Base-by-base conservation (phyloP, 2,329 filamentous ascomycete species). In the Neofusicoccum sp. region DNA sequence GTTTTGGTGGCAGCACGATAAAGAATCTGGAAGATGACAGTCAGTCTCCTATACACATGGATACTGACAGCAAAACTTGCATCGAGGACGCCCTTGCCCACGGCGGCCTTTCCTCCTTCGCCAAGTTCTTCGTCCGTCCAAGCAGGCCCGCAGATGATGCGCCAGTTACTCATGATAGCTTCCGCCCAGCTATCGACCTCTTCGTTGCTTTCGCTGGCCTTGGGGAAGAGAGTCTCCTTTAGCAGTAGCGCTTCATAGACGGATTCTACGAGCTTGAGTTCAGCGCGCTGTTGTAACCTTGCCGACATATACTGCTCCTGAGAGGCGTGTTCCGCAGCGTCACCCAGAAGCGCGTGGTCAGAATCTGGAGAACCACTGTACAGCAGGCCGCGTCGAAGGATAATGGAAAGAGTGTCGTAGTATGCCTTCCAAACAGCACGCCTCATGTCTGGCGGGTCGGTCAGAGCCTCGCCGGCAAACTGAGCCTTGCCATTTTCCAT, bases 1-100 rank as follows among this genome's bases (percentile, higher is more conserved):
- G 93, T 96, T 74, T 95, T 96, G 8, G 89, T 91, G 6, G 93
- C 91, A 24, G 93, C 91, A 40, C 89, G 89, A 74, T 98, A 99
- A 6, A 99, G 81, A 30, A 92, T 90, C 73, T 95, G 44, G 24
- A 44, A 45, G n/a, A 41, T n/a, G 41, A 7, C 12, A 3, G 48
- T 66, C 26, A 68, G 65, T 16, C 24, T 40, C n/a, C 1, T 6
- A 16, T 6, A 12, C 6, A 4, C 4, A 31, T 33, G 12, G 31
- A 24, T 12, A 4, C n/a, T 33, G 6, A 24, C 4, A 31, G 16
- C 26, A n/a, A n/a, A 44, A 64, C 72, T 65, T 73, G 83, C 82
- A 68, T 87, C 93, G 41, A 99, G 83, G 33, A 96, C 86, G 54
- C 87, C 87, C 58, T 89, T 86, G 64, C 89, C 89, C 16, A 93